These are phyloP conservation scores for Podaxis sp. DNA, from an alignment of 768 basidiomycete genomes.

Conservation along the genomic window DNA sequence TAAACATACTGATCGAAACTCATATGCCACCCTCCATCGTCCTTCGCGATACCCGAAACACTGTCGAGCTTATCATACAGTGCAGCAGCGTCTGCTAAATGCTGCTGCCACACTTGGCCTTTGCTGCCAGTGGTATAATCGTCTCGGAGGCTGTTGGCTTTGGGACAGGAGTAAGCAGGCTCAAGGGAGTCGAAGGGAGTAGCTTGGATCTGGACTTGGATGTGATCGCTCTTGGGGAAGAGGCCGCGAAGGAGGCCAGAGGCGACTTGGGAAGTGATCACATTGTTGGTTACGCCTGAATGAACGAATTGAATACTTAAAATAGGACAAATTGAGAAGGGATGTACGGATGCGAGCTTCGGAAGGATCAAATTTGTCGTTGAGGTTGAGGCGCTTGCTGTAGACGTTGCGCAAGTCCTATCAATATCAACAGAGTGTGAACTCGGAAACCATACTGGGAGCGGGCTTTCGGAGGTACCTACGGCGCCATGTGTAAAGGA, in stretches of 20 bases:
- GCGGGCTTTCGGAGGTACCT: slow-evolving; percentile 11
- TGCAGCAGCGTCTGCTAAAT: slow-evolving; percentile 36
- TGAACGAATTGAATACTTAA: not conserved
- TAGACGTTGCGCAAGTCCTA: slow-evolving; percentile 48
- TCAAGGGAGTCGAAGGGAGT: slow-evolving; percentile 46
- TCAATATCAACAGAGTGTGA: not conserved
- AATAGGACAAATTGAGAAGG: not conserved
- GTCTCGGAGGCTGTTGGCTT: slow-evolving; percentile 31
- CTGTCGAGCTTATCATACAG: slow-evolving; percentile 42
- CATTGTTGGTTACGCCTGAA: slow-evolving; percentile 51
- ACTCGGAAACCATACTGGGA: not conserved
- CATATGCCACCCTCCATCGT: slow-evolving; percentile 49
- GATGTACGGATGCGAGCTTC: slow-evolving; percentile 38
- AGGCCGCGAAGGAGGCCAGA: slow-evolving; percentile 44
- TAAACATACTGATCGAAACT: slow-evolving; percentile 49
- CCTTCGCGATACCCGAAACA: slow-evolving; percentile 39
- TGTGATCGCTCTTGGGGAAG: slow-evolving; percentile 37
- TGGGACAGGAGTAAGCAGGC: slow-evolving; percentile 43
- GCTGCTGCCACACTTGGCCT: slow-evolving; percentile 40
- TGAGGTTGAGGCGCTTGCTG: slow-evolving; percentile 38
- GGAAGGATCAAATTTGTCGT: slow-evolving; percentile 29
- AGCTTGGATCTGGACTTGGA: slow-evolving; percentile 39
- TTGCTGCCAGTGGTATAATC: slow-evolving; percentile 38
- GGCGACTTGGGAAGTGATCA: slow-evolving; percentile 53
- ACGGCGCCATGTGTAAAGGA: slow-evolving; percentile 44